phyloP scores from a whole-genome alignment of 768 basidiomycete genomes.

The Crucibulum laeve region DNA sequence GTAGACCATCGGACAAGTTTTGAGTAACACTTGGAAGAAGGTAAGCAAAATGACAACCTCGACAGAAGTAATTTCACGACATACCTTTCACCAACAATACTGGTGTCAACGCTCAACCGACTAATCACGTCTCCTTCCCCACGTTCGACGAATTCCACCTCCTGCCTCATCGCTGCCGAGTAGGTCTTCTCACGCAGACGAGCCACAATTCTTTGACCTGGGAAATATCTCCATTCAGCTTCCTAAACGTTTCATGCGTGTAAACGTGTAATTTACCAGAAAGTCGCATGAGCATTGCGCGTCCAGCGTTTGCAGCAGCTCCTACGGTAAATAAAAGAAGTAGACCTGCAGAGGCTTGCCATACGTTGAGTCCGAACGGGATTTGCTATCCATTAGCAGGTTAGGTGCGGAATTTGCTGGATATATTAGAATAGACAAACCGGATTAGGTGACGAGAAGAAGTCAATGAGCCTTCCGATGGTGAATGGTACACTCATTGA shows the following conservation, averaged over 20 bases:
- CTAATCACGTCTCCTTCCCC: constrained; percentile 94
- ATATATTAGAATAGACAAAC: constrained; percentile 36
- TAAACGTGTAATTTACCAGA: constrained; percentile 45
- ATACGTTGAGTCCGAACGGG: constrained; percentile 74
- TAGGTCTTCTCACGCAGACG: constrained; percentile 81
- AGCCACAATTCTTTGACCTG: constrained; percentile 88
- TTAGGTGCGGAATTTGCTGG: constrained; percentile 1
- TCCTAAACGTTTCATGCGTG: not conserved
- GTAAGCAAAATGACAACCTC: constrained; percentile 1
- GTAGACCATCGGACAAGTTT: constrained; percentile 75
- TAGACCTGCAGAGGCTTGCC: constrained; percentile 73
- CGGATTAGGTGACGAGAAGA: constrained; percentile 71
- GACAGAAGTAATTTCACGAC: constrained; percentile 8
- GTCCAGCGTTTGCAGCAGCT: constrained; percentile 79
- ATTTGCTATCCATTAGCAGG: constrained; percentile 45
- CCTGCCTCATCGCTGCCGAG: constrained; percentile 78
- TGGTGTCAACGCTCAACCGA: constrained; percentile 85
- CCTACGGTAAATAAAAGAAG: constrained; percentile 81
- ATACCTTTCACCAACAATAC: constrained; percentile 90
- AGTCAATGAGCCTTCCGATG: constrained; percentile 92
- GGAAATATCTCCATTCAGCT: not conserved
- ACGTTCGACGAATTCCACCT: constrained; percentile 89
- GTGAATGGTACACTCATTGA: constrained; percentile 93
- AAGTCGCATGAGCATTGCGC: constrained; percentile 82
- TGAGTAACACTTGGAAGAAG: constrained; percentile 55